Conservation (phyloP, 2,329 filamentous ascomycete species). For the Talaromyces funiculosus region DNA sequence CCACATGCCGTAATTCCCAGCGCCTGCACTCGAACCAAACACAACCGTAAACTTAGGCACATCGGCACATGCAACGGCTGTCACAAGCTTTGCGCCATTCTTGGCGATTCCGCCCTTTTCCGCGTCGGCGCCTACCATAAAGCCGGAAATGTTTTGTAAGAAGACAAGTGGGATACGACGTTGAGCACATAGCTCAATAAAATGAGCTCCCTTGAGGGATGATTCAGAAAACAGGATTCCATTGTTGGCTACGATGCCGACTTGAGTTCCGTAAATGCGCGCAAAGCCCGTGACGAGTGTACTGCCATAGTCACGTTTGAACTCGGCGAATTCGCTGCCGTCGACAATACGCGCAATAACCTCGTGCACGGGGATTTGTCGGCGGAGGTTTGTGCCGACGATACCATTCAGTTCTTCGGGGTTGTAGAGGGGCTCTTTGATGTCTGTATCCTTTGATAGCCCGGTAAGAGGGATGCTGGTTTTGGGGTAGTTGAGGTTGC, state of each 20-base stretch:
- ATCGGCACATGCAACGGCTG: conserved; percentile 85
- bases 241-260: conserved; percentile 93
- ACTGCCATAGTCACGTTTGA: conserved; percentile 84
- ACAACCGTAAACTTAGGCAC: conserved; percentile 97
- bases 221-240: conserved; percentile 89
- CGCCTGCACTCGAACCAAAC: conserved; percentile 86
- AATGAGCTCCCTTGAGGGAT: conserved; percentile 89
- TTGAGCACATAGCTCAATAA: conserved; percentile 90
- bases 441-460: conserved; percentile 30
- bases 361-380: conserved; percentile 78
- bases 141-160: conserved; percentile 93
- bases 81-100: conserved; percentile 94
- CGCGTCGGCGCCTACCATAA: conserved; percentile 93
- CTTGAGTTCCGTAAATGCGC: conserved; percentile 78
- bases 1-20: conserved; percentile 98
- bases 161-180: conserved; percentile 86
- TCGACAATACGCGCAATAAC: conserved; percentile 91
- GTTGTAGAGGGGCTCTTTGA: conserved; percentile 73
- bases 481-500: conserved; percentile 82
- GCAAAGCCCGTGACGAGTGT: conserved; percentile 92
- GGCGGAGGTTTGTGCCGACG: conserved; percentile 81
- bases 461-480: conserved; percentile 31
- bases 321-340: conserved; percentile 83
- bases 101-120: conserved; percentile 95
- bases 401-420: conserved; percentile 78